Base-by-base conservation (phyloP, 2,329 filamentous ascomycete species). In the Neonectria punicea region DNA sequence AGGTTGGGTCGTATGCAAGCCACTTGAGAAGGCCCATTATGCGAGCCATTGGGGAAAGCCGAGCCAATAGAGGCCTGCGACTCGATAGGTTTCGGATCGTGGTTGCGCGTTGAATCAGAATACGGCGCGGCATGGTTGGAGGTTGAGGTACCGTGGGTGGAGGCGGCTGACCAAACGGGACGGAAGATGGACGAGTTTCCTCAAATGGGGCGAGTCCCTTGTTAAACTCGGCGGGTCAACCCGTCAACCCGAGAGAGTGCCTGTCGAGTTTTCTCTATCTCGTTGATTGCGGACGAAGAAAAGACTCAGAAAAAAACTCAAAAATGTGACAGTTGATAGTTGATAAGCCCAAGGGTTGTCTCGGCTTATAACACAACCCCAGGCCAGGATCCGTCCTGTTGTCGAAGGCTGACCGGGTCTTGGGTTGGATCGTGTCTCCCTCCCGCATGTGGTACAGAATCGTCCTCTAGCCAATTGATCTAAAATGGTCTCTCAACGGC, bases 1-100 rank as follows among this genome's bases (percentile, higher is more conserved):
- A 62, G 56, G 61, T 63, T 69, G 66, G 67, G 25, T 22, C 50
- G 36, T 39, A 58, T 73, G 70, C 70, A 67, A 68, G 63, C 66
- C 56, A 67, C 60, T n/a, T 20, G 30, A 10, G 50, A 16, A 57
- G 51, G 58, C 25, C 25, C 50, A 36, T 63, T 68, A 71, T 68
- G 71, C 64, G 66, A 67, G 61, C 71, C 68, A 65, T 65, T 57
- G 53, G 55, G 56, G 39, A 34, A 43, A 28, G 32, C 57, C 20
- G 30, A 32, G 20, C 41, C 20, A 34, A 43, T 39, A 51, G 20
- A 43, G 32, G 36, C 28, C 36, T 61, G 62, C 53, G 43, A 65
- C 57, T 49, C 51, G 20, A 57, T 41, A 56, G 53, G 46, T 60
- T 50, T 61, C 46, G 32, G 53, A 53, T 57, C 34, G 39, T 56